Percentiles rank a stretch among this genome's conserved stretches.
Conservation (phyloP, 2,329 filamentous ascomycete genomes). For the Beauveria medogensis region DNA sequence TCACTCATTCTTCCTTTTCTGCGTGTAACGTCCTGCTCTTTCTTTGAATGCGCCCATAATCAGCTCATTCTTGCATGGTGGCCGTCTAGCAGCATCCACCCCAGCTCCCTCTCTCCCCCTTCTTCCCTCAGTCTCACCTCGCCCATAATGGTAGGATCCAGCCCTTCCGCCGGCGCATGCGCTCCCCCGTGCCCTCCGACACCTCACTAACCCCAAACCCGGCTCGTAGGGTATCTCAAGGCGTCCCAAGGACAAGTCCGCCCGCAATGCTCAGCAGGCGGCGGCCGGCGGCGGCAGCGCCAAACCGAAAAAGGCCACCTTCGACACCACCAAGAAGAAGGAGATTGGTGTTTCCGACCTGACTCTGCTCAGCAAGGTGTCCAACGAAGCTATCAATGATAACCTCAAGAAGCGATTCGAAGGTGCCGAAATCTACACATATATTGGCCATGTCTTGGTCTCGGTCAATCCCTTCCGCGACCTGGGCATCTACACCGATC, state of each 20-base stretch:
- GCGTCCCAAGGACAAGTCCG: constrained; percentile 33
- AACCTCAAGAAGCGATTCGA: constrained; percentile 98
- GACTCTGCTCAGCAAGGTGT: constrained; percentile 95
- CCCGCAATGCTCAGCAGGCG: constrained; percentile 30
- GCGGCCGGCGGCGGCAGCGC: constrained; percentile 34
- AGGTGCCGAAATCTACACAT: constrained; percentile 97
- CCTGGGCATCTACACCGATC: constrained; percentile 94
- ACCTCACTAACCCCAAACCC: neutral
- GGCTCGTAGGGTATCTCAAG: constrained; percentile 29
- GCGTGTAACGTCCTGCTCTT: neutral
- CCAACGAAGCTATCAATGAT: constrained; percentile 98
- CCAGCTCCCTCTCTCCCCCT: neutral
- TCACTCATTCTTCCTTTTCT: neutral
- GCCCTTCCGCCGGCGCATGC: neutral
- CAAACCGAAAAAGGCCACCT: constrained; percentile 90
- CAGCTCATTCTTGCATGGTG: constrained; percentile 1
- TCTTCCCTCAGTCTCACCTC: constrained; percentile 4
- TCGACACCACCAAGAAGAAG: constrained; percentile 97
- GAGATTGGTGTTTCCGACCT: constrained; percentile 97
- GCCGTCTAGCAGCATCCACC: neutral
- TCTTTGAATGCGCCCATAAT: neutral
- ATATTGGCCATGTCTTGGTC: constrained; percentile 98
- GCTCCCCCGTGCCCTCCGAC: neutral
- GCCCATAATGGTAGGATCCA: constrained; percentile 10
- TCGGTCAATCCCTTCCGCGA: constrained; percentile 98